Percentiles rank a stretch among this genome's conserved stretches.
Evolutionary conservation across 2,329 filamentous ascomycete species (phyloP).

Genomic region (Epichloe glyceriae): DNA sequence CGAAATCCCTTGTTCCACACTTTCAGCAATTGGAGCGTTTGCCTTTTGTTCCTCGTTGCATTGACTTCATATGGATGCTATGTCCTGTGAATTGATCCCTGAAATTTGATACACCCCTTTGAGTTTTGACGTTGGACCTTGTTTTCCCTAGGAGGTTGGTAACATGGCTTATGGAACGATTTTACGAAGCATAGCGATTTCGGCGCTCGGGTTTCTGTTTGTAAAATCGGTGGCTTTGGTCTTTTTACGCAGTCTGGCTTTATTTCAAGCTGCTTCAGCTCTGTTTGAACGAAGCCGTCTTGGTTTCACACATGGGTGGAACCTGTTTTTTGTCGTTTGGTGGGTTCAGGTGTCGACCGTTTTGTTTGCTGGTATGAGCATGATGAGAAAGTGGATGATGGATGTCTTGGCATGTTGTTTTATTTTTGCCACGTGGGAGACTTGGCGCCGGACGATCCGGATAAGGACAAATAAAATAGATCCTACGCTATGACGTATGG

Average conservation of each 20-base stretch:
- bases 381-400: background rate
- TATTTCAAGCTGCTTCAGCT: background rate
- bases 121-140: background rate
- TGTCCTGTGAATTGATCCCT: background rate
- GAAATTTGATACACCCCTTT: background rate
- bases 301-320: background rate
- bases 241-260: background rate
- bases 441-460: background rate
- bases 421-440: background rate
- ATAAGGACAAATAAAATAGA: background rate
- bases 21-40: background rate
- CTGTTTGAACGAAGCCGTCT: background rate
- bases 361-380: too few relatives aligned
- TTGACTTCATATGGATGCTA: background rate
- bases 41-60: background rate
- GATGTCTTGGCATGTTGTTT: background rate
- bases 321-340: background rate
- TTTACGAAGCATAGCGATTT: slow-evolving; percentile 28
- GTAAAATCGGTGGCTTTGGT: background rate
- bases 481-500: background rate
- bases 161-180: slow-evolving; percentile 11
- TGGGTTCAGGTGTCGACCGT: too few relatives aligned
- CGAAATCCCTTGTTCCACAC: background rate
- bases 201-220: slow-evolving; percentile 18
- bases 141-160: slow-evolving; percentile 8